Evolutionary conservation across 257 asterid species (phyloP).

Genomic region (Ophiorrhiza pumila): DNA sequence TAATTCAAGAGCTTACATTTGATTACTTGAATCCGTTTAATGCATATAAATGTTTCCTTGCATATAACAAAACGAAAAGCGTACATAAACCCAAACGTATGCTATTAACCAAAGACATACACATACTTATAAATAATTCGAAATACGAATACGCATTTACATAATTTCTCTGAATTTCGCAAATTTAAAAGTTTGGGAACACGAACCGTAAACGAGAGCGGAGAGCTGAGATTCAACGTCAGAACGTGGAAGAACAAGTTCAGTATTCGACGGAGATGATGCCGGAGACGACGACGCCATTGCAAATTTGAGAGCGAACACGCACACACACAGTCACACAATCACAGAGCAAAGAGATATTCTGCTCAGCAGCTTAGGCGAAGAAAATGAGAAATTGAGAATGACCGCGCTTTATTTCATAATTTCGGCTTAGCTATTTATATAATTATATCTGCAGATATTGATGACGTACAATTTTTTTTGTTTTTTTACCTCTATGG

Average conservation of each 20-base stretch:
- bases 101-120: no score
- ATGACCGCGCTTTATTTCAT: not conserved
- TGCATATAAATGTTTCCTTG: not conserved
- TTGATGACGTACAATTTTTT: not conserved
- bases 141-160: not conserved
- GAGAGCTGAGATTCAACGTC: constrained; percentile 61
- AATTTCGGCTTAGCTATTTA: not conserved
- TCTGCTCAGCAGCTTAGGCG: not conserved
- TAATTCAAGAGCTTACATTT: not conserved
- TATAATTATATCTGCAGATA: no score
- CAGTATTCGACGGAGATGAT: constrained; percentile 40
- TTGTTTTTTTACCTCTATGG: not conserved
- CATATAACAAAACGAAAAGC: no score
- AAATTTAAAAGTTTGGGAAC: not conserved
- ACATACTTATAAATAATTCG: no score
- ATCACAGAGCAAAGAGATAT: not conserved
- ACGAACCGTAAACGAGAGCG: constrained; percentile 61
- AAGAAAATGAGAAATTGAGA: not conserved
- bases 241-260: constrained; percentile 34
- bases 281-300: constrained; percentile 51
- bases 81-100: no score
- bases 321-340: constrained; percentile 1
- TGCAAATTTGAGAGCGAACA: constrained; percentile 11
- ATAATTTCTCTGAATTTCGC: not conserved
- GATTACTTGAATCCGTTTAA: not conserved